Base-by-base conservation (phyloP, 352 stramenopile genomes). In the Phytophthora hibernalis region DNA sequence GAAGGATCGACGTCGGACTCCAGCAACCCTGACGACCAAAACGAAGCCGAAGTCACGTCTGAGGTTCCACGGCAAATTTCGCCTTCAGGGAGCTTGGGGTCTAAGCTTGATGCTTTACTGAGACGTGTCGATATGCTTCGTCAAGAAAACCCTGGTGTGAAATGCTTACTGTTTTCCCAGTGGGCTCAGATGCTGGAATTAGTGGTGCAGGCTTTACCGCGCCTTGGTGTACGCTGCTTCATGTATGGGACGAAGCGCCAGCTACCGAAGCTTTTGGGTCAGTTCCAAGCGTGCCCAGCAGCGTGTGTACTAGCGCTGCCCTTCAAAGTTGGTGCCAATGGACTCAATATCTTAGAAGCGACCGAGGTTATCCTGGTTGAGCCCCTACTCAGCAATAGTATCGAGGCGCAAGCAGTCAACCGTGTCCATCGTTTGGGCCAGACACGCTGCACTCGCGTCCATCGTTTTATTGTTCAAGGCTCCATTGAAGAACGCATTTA, bases 291-390 rank as follows among this genome's bases (percentile, higher is more conserved):
- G 1, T 81, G 68, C 40, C 57, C 74, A 16, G 68, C 74, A 1
- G 76, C 82, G 5, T 90, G 82, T 60, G 82, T 92, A 45, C 73
- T 97, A 7, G 79, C 84, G 21, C 42, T 97, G 45, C 85, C 85
- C 11, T 92, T 97, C 35, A 96, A 96, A 68, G 77, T 96, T 28
- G 93, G 89, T 21, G 92, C 90, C 2, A 96, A 97, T 60, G 93
- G 94, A 9, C 75, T 98, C n/a, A 98, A 96, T 55, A 71, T 98
- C 2, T 77, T 97, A 7, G 90, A 98, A 45, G 92, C 92, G n/a
- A 97, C 83, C 2, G 90, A 98, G 54, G 83, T 97, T 3, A 77
- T 98, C 54, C 87, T 98, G 28, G 65, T 98, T n/a, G 91, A 98
- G 57, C 92, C 92, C 7, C 68, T 97, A 5, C 64, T 98, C 44